Evolutionary conservation across 1,284 basidiomycete genomes (phyloP), one percentile per base, ranked within the genome.

Genomic region (Ceratobasidium sp.): DNA sequence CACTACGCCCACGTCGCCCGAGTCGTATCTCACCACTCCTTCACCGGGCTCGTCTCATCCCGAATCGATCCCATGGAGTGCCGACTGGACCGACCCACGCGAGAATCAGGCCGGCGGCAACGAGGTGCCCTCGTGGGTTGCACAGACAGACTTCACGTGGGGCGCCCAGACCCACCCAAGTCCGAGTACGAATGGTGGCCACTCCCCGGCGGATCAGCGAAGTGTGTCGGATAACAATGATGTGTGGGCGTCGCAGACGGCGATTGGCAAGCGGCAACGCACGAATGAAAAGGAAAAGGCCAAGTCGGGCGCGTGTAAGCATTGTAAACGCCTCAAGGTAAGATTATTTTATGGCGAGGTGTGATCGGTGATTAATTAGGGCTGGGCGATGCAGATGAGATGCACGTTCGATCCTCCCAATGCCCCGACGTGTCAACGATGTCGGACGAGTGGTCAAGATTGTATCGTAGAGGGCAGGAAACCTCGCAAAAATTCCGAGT

Each of bases 301-400:
- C 57, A 93, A 92, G 72, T 89, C 90, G 75, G 92, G 93, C 76
- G 93, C 92, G 56, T 94, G 92, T 82, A 91, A 87, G 14, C 89
- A 93, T 79, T 94, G 92, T 86, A 94, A 93, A 82, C 91, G 89
- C 79, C 88, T 94, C 79, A 94, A 94, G 90, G 92, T 91, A 82
- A 75, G 89, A 71, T 59, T 77, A 22, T 41, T 29, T 33, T n/a
- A n/a, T n/a, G n/a, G 15, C 63, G 17, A 27, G 24, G 50, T 31
- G 27, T 33, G n/a, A 22, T 24, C n/a, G 17, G 29, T 33, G n/a
- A n/a, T n/a, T n/a, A n/a, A n/a, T n/a, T n/a, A n/a, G n/a, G n/a
- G n/a, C n/a, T 65, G 19, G 22, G 22, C 33, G 11, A 31, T 47
- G 56, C 48, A 93, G 91, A 93, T 93, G 92, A 92, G 90, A 85